Conservation (phyloP, 257 asterid genomes). For the Fraxinus pennsylvanica region DNA sequence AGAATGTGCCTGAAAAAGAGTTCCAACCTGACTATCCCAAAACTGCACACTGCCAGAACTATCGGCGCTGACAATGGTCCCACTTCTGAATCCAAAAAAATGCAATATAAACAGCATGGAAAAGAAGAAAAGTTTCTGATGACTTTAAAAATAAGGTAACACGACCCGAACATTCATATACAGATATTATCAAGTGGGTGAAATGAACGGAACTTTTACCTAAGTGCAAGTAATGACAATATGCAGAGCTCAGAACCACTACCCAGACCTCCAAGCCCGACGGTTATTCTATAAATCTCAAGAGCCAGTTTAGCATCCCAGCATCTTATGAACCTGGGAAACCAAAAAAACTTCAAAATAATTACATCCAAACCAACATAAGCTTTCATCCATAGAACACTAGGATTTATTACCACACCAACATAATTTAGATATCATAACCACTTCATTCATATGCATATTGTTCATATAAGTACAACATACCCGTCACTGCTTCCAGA, state of each 20-base stretch:
- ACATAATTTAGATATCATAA: constrained; percentile 11
- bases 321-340: constrained; percentile 76
- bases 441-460: background rate
- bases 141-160: background rate
- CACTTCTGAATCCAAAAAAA: constrained; percentile 43
- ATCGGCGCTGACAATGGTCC: constrained; percentile 73
- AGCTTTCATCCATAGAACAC: background rate
- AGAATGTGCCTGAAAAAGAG: constrained; percentile 81
- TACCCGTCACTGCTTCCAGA: constrained; percentile 97
- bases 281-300: constrained; percentile 81
- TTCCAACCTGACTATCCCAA: constrained; percentile 90
- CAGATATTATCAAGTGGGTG: constrained; percentile 1
- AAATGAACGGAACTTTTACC: constrained; percentile 41
- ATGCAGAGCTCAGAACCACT: constrained; percentile 73
- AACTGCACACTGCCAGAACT: constrained; percentile 88
- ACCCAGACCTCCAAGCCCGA: constrained; percentile 75
- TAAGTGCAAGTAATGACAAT: constrained; percentile 81
- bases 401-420: background rate
- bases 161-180: background rate
- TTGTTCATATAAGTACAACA: constrained; percentile 21
- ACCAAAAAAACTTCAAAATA: constrained; percentile 2
- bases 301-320: constrained; percentile 70
- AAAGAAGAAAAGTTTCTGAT: background rate
- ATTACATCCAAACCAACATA: background rate
- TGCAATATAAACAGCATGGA: background rate